Percentiles rank a stretch among this genome's conserved stretches.
These are phyloP conservation scores for Sporothrix humicola DNA, from an alignment of 2,329 filamentous ascomycete species.

Conservation along the genomic window DNA sequence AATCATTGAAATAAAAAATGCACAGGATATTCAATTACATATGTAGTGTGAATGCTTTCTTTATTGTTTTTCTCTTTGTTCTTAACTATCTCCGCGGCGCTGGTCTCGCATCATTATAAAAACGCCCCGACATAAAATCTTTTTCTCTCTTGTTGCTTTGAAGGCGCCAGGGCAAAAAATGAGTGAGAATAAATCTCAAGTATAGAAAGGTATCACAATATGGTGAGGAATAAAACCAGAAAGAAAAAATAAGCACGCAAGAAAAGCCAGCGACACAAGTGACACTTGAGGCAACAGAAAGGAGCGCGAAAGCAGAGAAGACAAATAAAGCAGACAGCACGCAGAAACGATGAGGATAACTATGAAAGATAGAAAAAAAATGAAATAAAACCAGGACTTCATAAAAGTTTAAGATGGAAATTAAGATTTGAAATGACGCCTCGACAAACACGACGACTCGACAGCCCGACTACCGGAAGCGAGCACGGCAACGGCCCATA, in stretches of 20 bases:
- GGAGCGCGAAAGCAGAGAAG: neutral
- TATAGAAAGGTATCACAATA: slow-evolving; percentile 31
- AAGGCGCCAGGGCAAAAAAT: slow-evolving; percentile 23
- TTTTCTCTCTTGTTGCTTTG: slow-evolving; percentile 21
- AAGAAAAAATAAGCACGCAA: neutral
- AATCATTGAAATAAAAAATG: no score
- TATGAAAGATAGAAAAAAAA: neutral
- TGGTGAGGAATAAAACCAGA: neutral
- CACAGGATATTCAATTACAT: no score
- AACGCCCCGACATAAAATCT: neutral
- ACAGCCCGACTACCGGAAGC: slow-evolving; percentile 66
- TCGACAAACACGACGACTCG: neutral
- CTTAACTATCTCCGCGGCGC: neutral
- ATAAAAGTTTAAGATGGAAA: slow-evolving; percentile 16
- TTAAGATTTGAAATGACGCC: neutral
- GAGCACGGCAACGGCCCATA: slow-evolving; percentile 93
- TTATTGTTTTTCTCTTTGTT: slow-evolving; percentile 18
- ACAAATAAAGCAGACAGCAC: neutral
- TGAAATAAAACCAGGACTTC: slow-evolving; percentile 24
- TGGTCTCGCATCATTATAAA: slow-evolving; percentile 18
- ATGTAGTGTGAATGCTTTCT: neutral
- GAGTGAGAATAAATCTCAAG: slow-evolving; percentile 25
- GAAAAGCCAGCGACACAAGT: neutral
- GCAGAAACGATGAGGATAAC: no score
- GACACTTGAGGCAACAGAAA: slow-evolving; percentile 3